Evolutionary conservation across 495 filamentous ascomycete species (phyloP).

Genomic region (Aspergillus saccharolyticus): DNA sequence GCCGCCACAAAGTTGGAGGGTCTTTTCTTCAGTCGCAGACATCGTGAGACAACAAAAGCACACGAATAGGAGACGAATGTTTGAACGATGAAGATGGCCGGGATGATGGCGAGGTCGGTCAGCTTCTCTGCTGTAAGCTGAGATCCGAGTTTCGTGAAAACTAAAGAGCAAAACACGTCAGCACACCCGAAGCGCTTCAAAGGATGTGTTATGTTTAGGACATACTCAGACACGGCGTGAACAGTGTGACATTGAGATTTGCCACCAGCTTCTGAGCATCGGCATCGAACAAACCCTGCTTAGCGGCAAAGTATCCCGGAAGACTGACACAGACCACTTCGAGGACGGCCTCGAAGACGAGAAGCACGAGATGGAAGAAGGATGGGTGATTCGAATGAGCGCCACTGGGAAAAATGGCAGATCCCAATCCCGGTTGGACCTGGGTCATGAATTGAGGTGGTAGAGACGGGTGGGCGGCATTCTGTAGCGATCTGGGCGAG

Average conservation of each 20-base stretch:
- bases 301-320: conserved; percentile 91
- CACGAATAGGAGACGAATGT: conserved; percentile 78
- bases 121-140: conserved; percentile 90
- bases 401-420: conserved; percentile 25
- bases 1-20: conserved; percentile 90
- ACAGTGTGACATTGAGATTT: conserved; percentile 88
- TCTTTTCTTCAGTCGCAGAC: conserved; percentile 75
- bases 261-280: conserved; percentile 94
- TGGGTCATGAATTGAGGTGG: conserved; percentile 28
- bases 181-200: not conserved
- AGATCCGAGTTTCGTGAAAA: conserved; percentile 96
- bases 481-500: conserved; percentile 61
- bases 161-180: conserved; percentile 35
- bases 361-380: conserved; percentile 68
- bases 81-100: conserved; percentile 85
- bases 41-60: conserved; percentile 60
- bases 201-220: not conserved
- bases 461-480: conserved; percentile 38
- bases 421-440: conserved; percentile 28
- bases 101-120: conserved; percentile 84
- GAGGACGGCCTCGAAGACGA: conserved; percentile 94
- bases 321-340: conserved; percentile 94
- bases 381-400: conserved; percentile 54
- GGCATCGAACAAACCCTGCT: conserved; percentile 85
- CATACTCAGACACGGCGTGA: conserved; percentile 95